phyloP scores from a whole-genome alignment of 2,329 filamentous ascomycete genomes.

The Dothideomycetidae sp. region DNA sequence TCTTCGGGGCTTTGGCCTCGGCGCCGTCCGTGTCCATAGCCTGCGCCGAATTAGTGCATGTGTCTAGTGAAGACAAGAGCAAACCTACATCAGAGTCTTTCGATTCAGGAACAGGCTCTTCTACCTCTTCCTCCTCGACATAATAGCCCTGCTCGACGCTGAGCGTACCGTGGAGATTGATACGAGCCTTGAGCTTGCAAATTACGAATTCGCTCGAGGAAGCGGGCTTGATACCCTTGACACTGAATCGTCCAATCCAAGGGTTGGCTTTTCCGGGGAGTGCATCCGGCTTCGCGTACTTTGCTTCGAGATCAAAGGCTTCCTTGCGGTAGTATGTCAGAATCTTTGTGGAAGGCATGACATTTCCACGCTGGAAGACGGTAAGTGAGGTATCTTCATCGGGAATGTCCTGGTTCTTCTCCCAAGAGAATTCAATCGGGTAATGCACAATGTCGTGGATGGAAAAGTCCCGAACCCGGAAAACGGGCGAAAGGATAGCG shows the following conservation, averaged over 20 bases:
- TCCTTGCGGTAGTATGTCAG: slow-evolving; percentile 99
- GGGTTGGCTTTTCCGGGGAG: slow-evolving; percentile 83
- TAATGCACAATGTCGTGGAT: slow-evolving; percentile 97
- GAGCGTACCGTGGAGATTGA: slow-evolving; percentile 91
- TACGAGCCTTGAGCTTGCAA: slow-evolving; percentile 95
- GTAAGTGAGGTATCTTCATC: slow-evolving; percentile 96
- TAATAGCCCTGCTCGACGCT: slow-evolving; percentile 97
- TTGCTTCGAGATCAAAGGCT: slow-evolving; percentile 88
- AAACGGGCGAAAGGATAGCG: slow-evolving; percentile 90
- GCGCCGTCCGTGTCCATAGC: slow-evolving; percentile 64
- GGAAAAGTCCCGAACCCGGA: slow-evolving; percentile 96
- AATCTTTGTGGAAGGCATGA: slow-evolving; percentile 97
- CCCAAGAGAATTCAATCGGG: slow-evolving; percentile 97
- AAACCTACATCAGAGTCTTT: slow-evolving; percentile 51
- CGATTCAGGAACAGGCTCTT: slow-evolving; percentile 67
- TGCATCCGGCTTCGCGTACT: slow-evolving; percentile 73
- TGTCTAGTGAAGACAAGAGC: slow-evolving; percentile 12
- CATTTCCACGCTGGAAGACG: slow-evolving; percentile 94
- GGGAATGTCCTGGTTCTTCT: slow-evolving; percentile 94
- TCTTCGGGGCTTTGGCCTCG: slow-evolving; percentile 46
- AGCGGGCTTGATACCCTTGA: slow-evolving; percentile 93
- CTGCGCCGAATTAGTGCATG: slow-evolving; percentile 51
- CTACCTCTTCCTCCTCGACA: slow-evolving; percentile 93
- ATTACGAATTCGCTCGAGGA: slow-evolving; percentile 97
- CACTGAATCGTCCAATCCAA: slow-evolving; percentile 94